Conservation (phyloP, 768 basidiomycete species). For the Rhizopogon vulgaris region DNA sequence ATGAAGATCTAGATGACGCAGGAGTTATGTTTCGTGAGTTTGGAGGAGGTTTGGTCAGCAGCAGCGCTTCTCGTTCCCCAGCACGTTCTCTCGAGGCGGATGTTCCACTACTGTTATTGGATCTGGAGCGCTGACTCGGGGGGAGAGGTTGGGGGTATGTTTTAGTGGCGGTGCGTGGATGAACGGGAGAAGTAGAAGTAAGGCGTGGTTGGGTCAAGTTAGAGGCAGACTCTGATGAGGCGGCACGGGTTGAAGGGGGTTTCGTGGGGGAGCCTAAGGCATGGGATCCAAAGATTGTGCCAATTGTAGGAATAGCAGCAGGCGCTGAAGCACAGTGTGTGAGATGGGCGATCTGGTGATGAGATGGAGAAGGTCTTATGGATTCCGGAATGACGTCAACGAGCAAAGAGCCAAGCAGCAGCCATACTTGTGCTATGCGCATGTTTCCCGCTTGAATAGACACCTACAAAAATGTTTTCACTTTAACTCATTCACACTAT, state of each 20-base stretch:
- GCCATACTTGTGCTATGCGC: conserved; percentile 61
- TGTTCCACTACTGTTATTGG: conserved; percentile 7
- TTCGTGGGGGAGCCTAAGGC: conserved; percentile 12
- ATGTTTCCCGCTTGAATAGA: conserved; percentile 55
- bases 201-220: conserved; percentile 3
- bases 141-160: background rate
- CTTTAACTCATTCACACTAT: background rate
- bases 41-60: conserved; percentile 22
- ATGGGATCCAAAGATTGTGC: conserved; percentile 5
- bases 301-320: conserved; percentile 27
- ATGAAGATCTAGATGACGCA: conserved; percentile 51
- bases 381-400: conserved; percentile 39
- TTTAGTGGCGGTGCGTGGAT: conserved; percentile 12
- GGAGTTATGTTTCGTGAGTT: conserved; percentile 49
- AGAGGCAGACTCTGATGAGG: conserved; percentile 19
- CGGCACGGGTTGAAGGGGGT: conserved; percentile 17
- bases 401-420: conserved; percentile 53
- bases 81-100: conserved; percentile 25
- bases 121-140: conserved; percentile 10
- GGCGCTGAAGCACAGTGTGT: conserved; percentile 38
- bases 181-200: conserved; percentile 19
- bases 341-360: conserved; percentile 20
- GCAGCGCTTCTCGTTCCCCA: conserved; percentile 11
- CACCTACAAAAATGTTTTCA: conserved; percentile 27
- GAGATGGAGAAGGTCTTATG: conserved; percentile 18